Percentiles rank a stretch among this genome's conserved stretches.
Conservation (phyloP, 495 filamentous ascomycete genomes). For the Astrocystis sublimbata region DNA sequence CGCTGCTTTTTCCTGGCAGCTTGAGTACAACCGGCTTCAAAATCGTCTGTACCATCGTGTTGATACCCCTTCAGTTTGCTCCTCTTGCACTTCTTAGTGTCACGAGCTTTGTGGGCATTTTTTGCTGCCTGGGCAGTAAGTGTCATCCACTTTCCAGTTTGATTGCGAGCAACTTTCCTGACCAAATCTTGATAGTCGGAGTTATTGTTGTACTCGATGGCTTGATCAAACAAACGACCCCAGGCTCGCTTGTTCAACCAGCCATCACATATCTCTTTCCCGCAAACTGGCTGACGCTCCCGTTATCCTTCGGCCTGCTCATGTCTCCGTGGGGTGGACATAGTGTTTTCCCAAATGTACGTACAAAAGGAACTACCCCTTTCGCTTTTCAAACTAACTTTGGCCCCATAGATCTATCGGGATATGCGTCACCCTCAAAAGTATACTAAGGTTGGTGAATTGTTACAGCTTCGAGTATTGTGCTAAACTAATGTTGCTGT, state of each 20-base stretch:
- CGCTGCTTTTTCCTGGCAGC: conserved; percentile 70
- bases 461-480: neutral
- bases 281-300: conserved; percentile 81
- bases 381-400: neutral
- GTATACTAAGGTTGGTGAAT: conserved; percentile 51
- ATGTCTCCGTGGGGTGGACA: conserved; percentile 99
- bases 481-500: conserved; percentile 21
- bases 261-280: conserved; percentile 78
- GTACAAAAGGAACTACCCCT: conserved; percentile 8
- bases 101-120: conserved; percentile 85
- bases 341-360: conserved; percentile 82
- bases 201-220: conserved; percentile 81
- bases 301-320: conserved; percentile 89
- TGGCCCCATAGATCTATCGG: conserved; percentile 67
- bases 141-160: conserved; percentile 17
- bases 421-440: conserved; percentile 96
- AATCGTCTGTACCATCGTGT: conserved; percentile 74
- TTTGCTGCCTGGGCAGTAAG: conserved; percentile 84
- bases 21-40: conserved; percentile 79
- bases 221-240: conserved; percentile 72
- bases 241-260: conserved; percentile 85
- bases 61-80: conserved; percentile 83
- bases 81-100: conserved; percentile 84
- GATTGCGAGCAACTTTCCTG: conserved; percentile 14
- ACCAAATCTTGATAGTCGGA: conserved; percentile 59